Evolutionary conservation across 2,329 filamentous ascomycete genomes (phyloP).

Genomic region (Hypomyces rosellus): DNA sequence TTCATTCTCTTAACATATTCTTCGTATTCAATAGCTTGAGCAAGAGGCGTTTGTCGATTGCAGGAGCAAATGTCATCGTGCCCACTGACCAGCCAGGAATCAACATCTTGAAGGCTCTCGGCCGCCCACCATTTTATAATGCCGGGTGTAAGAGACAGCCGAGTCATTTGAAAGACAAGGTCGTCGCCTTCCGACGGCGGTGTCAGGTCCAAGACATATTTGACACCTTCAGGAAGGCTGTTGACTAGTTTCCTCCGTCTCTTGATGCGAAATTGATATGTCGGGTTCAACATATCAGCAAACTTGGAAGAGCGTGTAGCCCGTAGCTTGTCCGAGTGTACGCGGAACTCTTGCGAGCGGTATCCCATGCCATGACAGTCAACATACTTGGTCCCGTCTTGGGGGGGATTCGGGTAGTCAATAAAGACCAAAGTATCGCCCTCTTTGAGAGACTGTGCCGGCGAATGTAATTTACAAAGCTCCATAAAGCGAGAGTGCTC

Average conservation of each 20-base stretch:
- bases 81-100: slow-evolving; percentile 28
- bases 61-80: slow-evolving; percentile 37
- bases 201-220: slow-evolving; percentile 58
- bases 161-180: slow-evolving; percentile 51
- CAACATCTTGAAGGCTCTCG: slow-evolving; percentile 25
- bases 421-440: slow-evolving; percentile 43
- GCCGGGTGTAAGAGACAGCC: slow-evolving; percentile 50
- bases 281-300: slow-evolving; percentile 35
- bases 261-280: slow-evolving; percentile 33
- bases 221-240: slow-evolving; percentile 37
- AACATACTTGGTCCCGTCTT: slow-evolving; percentile 12
- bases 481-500: slow-evolving; percentile 5
- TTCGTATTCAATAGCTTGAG: neutral
- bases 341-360: slow-evolving; percentile 33
- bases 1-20: too few relatives aligned
- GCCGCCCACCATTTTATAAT: slow-evolving; percentile 50
- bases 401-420: slow-evolving; percentile 26
- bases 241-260: slow-evolving; percentile 31
- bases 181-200: slow-evolving; percentile 57
- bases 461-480: slow-evolving; percentile 19
- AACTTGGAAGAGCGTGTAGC: slow-evolving; percentile 43
- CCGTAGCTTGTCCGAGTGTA: slow-evolving; percentile 41
- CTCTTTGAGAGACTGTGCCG: slow-evolving; percentile 20
- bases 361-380: slow-evolving; percentile 32
- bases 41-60: neutral